These are phyloP conservation scores for Trichoderma oligosporum DNA, from an alignment of 2,329 filamentous ascomycete species.

Conservation along the genomic window DNA sequence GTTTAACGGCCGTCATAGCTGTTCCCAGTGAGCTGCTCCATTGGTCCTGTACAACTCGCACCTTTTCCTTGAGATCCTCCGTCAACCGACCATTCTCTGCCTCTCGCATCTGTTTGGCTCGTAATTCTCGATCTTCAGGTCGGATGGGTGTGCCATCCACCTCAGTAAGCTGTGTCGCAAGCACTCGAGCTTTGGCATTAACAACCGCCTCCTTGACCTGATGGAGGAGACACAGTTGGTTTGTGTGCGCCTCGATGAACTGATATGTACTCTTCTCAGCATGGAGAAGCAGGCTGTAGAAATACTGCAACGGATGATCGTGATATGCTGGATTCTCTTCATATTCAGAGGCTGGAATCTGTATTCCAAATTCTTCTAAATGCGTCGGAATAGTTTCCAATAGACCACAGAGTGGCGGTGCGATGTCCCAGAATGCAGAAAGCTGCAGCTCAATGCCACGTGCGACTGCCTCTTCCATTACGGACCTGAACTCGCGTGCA, in stretches of 20 bases:
- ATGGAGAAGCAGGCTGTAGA: constrained; percentile 79
- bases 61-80: constrained; percentile 88
- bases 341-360: constrained; percentile 74
- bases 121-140: constrained; percentile 35
- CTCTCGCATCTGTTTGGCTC: constrained; percentile 54
- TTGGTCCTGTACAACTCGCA: constrained; percentile 82
- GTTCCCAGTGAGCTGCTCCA: constrained; percentile 86
- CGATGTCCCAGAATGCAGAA: constrained; percentile 96
- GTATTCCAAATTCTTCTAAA: constrained; percentile 60
- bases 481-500: constrained; percentile 69
- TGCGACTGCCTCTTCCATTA: constrained; percentile 80
- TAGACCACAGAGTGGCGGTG: constrained; percentile 72
- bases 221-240: constrained; percentile 82
- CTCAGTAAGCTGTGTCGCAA: constrained; percentile 60
- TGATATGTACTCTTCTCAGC: constrained; percentile 92
- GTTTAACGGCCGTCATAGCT: constrained; percentile 68
- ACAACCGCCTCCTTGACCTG: constrained; percentile 81
- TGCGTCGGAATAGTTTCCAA: constrained; percentile 72
- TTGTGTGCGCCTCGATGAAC: constrained; percentile 93
- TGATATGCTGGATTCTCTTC: constrained; percentile 82
- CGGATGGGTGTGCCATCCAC: constrained; percentile 32
- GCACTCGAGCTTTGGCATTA: constrained; percentile 61
- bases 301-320: constrained; percentile 80
- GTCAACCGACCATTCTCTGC: constrained; percentile 70
- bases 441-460: constrained; percentile 88